phyloP scores from a whole-genome alignment of 2,329 filamentous ascomycete genomes.

The Penicillium sp. region DNA sequence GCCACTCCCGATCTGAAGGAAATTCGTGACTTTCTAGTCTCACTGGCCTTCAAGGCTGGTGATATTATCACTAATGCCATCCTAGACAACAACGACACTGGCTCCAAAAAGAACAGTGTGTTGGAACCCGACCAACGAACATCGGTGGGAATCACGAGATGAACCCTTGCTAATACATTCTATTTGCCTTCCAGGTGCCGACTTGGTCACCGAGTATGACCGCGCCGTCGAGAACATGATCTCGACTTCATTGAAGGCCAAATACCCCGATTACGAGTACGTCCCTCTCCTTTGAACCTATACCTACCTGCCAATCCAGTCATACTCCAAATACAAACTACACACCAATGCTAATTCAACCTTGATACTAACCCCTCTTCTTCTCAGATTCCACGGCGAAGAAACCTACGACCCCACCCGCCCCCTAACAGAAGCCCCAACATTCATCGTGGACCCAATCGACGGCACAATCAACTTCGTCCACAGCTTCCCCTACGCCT shows the following conservation, averaged over 20 bases:
- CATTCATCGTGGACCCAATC: slow-evolving; percentile 69
- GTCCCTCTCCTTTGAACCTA: slow-evolving; percentile 24
- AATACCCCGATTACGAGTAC: slow-evolving; percentile 61
- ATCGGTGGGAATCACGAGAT: no score
- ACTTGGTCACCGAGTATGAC: slow-evolving; percentile 69
- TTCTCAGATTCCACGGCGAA: slow-evolving; percentile 60
- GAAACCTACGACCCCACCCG: slow-evolving; percentile 65
- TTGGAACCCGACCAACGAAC: neutral
- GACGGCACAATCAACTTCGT: slow-evolving; percentile 71
- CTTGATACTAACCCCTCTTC: neutral
- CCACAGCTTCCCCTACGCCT: slow-evolving; percentile 65
- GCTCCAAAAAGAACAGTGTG: slow-evolving; percentile 56
- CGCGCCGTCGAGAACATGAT: slow-evolving; percentile 66
- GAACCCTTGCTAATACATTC: neutral
- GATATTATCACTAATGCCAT: slow-evolving; percentile 51
- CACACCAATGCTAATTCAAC: neutral
- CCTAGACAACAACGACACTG: slow-evolving; percentile 45
- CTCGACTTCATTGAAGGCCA: slow-evolving; percentile 55
- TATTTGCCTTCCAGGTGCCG: slow-evolving; percentile 53
- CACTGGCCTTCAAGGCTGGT: slow-evolving; percentile 49
- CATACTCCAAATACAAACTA: neutral
- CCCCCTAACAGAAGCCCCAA: slow-evolving; percentile 59
- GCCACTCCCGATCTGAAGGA: slow-evolving; percentile 39
- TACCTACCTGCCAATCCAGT: no score
- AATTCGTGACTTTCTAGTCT: slow-evolving; percentile 52